Base-by-base conservation (phyloP, 495 filamentous ascomycete species). In the Penicillium cosmopolitanum region DNA sequence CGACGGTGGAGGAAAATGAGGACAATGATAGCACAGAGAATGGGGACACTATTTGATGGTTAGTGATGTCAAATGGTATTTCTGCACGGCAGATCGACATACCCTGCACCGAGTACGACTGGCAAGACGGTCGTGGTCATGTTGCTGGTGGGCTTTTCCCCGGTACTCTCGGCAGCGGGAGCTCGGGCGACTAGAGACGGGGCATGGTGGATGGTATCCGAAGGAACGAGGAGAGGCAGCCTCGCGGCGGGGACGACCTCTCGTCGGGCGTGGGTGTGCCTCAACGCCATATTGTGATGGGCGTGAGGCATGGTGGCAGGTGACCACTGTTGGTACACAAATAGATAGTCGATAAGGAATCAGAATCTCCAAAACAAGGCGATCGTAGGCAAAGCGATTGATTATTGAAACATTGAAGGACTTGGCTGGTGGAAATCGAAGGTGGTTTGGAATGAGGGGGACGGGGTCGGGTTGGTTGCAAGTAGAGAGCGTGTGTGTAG, bases 101-200 rank as follows among this genome's bases (percentile, higher is more conserved):
- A 97, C 93, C 87, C 85, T 61, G 92, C 85, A 71, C 88, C 91
- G 12, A 96, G 79, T 33, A 87, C 83, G 55, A 98, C 92, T 2
- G 93, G 85, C 47, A 96, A 67, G 2, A 87, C 90, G 52, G 85
- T 78, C n/a, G 77, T 86, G 12, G 77, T 77, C 16, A 78, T 67
- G 4, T 79, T 71, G 53, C 84, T 83, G 2, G 81, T 81, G 4
- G 86, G 81, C 50, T 76, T 77, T 46, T 68, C 68, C 21, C 68
- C 66, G 23, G 51, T 53, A 34, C 43, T 43, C 11, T 64, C 59
- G 11, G 68, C 53, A n/a, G 58, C 21, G 31, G 68, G 64, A 21
- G 60, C 65, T 69, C 75, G 66, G 52, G 60, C 71, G 19, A 73
- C 65, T 33, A 77, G 50, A 15, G 71, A 67, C 6, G 75, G 68